A percentile compares a stretch with the other conserved stretches of the same genome.
Evolutionary conservation across 192 early-diverging fungal genomes (phyloP).

Genomic region (Spizellomyces sp.): DNA sequence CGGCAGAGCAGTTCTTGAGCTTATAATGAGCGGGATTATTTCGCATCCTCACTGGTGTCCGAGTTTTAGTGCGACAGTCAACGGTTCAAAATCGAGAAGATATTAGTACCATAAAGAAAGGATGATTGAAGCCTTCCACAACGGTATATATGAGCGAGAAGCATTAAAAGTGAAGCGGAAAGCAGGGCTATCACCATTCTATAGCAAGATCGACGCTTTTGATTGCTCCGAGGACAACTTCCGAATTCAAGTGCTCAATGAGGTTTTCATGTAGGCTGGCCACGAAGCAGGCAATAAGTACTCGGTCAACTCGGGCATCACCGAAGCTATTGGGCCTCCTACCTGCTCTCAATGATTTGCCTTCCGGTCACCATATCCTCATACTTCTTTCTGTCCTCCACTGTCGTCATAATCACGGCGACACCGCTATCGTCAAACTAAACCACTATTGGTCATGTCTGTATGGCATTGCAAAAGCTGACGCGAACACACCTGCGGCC

Average conservation of each 20-base stretch:
- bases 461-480: not conserved
- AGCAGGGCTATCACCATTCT: constrained; percentile 41
- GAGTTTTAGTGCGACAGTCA: not conserved
- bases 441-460: constrained; percentile 5
- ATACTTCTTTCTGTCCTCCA: constrained; percentile 43
- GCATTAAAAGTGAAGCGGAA: not conserved
- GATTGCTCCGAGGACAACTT: constrained; percentile 45
- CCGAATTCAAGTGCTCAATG: constrained; percentile 65
- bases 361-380: constrained; percentile 58
- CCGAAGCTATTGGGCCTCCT: constrained; percentile 3
- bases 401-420: constrained; percentile 67
- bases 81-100: not conserved
- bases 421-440: constrained; percentile 67
- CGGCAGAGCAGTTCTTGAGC: constrained; percentile 28
- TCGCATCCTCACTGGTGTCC: constrained; percentile 38
- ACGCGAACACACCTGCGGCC: constrained; percentile 53
- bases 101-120: constrained; percentile 51
- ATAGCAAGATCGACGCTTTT: constrained; percentile 36
- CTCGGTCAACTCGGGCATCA: too few species aligned
- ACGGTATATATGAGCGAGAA: not conserved
- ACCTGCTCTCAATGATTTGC: constrained; percentile 69
- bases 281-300: not conserved
- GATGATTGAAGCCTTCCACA: constrained; percentile 51
- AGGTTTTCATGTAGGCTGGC: constrained; percentile 56
- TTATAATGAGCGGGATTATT: constrained; percentile 55